These are phyloP conservation scores for Coemansia asiatica DNA, from an alignment of 192 early-diverging fungal species.

Conservation along the genomic window DNA sequence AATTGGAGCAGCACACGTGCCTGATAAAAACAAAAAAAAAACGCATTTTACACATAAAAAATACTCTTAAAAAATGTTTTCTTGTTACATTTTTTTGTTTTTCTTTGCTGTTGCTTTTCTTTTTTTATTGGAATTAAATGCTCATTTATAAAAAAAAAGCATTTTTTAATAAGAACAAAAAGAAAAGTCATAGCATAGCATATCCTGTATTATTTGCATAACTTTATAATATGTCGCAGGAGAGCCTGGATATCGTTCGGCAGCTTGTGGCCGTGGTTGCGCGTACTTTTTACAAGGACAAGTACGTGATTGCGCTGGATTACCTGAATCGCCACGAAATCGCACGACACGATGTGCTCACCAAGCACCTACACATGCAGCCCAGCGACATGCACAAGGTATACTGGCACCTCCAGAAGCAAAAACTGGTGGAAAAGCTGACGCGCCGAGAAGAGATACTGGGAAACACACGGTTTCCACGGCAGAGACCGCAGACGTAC, in stretches of 20 bases:
- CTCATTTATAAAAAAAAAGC: too few relatives aligned
- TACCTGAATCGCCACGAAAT: conserved; percentile 70
- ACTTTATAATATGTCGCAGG: conserved; percentile 32
- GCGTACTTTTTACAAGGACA: conserved; percentile 82
- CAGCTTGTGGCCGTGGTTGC: conserved; percentile 70
- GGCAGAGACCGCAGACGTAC: conserved; percentile 58
- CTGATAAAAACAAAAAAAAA: too few relatives aligned
- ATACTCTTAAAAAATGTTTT: too few relatives aligned
- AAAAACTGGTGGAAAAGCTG: conserved; percentile 61
- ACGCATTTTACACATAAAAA: too few relatives aligned
- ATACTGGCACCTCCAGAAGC: conserved; percentile 75
- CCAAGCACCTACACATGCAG: conserved; percentile 62
- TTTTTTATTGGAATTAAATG: too few relatives aligned
- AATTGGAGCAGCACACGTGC: too few relatives aligned
- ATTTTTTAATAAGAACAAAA: too few relatives aligned
- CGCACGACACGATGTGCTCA: conserved; percentile 78
- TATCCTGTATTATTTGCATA: not conserved
- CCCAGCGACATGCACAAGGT: conserved; percentile 73
- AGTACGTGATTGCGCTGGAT: conserved; percentile 80
- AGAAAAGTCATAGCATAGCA: too few relatives aligned
- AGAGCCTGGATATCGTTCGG: conserved; percentile 56
- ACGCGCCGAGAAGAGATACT: conserved; percentile 33
- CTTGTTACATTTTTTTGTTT: too few relatives aligned
- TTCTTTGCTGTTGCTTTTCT: too few relatives aligned
- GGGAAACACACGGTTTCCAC: conserved; percentile 51